Evolutionary conservation across 257 asterid species (phyloP), one percentile per base, ranked within the genome.

Genomic region (Lycium barbarum): DNA sequence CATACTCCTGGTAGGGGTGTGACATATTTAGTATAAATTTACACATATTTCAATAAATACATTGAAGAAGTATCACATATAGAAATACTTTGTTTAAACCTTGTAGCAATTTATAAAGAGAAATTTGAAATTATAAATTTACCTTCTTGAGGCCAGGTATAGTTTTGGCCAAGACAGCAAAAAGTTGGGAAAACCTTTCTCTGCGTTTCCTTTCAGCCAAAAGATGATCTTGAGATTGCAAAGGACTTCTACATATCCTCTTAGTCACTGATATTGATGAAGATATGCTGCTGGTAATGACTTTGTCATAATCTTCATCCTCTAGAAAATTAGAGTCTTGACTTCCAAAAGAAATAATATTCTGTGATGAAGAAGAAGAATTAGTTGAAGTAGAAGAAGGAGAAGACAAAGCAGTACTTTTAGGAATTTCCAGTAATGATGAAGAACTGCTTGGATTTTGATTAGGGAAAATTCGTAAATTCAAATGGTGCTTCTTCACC

Each of bases 221-320:
- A 78, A 78, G 26, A 78, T 78, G 82, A 13, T 78, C 65, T 78
- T 53, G 82, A 78, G 82, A 78, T 78, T 78, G 82, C 63, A 78
- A 26, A 26, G 82, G 65, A 14, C 15, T 78, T 26, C 82, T 78
- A 26, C 26, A 22, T 3, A 78, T 53, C 49, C 82, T 78, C 26
- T 78, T 78, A 53, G 62, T 6, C 0, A 54, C n/a, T 54, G 55
- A 11, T 2, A 14, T 26, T n/a, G 81, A 49, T 76, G 63, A 76
- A 14, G 82, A 76, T 33, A 7, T 7, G 1, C 0, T 13, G 14
- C 2, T 49, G 13, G 9, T 70, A 53, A 35, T 26, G 26, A 78
- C 15, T 9, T 78, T 78, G 14, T 78, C 82, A 78, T 78, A 51
- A 26, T 78, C 5, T 51, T 76, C 82, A 74, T 49, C 81, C 43